A percentile compares a stretch with the other conserved stretches of the same genome.
phyloP scores from a whole-genome alignment of 1,139 yeast species.

The Blastobotrys persicus region DNA sequence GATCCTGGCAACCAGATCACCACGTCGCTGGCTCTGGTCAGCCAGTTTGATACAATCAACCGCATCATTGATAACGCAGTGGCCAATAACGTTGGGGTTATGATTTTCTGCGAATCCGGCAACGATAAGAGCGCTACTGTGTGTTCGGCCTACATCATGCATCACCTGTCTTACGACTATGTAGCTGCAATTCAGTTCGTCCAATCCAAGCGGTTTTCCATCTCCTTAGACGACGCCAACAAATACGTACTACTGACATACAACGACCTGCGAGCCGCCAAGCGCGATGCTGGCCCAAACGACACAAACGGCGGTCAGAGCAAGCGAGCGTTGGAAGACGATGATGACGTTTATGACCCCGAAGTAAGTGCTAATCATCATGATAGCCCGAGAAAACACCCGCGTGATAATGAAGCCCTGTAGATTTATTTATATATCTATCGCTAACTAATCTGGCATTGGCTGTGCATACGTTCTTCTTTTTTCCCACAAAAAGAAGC shows the following conservation, averaged over 20 bases:
- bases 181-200: constrained; percentile 33
- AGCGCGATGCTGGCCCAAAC: not conserved
- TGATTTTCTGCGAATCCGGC: constrained; percentile 38
- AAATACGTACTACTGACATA: constrained; percentile 29
- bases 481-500: not conserved
- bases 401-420: not conserved
- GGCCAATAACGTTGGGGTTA: constrained; percentile 21
- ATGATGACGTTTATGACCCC: constrained; percentile 8
- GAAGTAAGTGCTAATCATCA: not conserved
- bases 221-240: constrained; percentile 29
- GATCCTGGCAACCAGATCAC: constrained; percentile 23
- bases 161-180: constrained; percentile 20
- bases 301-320: not conserved
- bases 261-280: constrained; percentile 26
- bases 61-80: constrained; percentile 18
- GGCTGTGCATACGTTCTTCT: not conserved
- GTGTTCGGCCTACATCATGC: constrained; percentile 33
- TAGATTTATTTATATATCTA: not conserved
- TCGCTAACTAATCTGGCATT: not conserved
- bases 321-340: constrained; percentile 16
- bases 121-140: constrained; percentile 35
- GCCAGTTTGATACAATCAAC: constrained; percentile 22
- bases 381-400: not conserved
- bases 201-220: constrained; percentile 32
- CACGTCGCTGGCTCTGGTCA: constrained; percentile 21